Conservation (phyloP, 208 protist species). For the Acanthamoeba culbertsoni region DNA sequence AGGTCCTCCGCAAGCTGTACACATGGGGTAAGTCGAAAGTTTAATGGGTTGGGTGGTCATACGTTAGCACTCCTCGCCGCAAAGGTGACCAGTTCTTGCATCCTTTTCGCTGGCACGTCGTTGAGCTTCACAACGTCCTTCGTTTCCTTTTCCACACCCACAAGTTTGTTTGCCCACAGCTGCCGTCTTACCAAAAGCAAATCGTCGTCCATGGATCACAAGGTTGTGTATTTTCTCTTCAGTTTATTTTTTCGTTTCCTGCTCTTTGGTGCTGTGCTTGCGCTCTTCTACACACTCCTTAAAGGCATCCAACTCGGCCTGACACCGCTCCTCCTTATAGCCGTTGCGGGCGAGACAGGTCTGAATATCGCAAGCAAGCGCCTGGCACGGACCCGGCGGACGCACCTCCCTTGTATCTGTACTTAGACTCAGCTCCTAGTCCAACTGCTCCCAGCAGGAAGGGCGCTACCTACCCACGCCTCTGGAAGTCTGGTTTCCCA, state of each 20-base stretch:
- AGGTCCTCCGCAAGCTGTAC: neutral
- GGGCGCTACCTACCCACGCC: no score
- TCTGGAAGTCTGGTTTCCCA: no score
- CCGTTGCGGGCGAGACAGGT: neutral
- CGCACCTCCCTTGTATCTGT: neutral
- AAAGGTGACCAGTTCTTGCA: neutral
- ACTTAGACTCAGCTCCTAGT: no score
- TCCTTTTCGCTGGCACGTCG: neutral
- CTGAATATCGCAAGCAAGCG: neutral
- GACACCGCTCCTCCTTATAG: neutral
- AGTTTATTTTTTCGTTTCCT: no score
- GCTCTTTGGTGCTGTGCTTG: neutral
- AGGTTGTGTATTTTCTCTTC: neutral
- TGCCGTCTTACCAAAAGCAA: neutral
- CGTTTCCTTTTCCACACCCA: neutral
- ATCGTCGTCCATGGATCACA: neutral
- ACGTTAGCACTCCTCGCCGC: neutral
- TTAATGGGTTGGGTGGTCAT: neutral
- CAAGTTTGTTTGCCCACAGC: neutral
- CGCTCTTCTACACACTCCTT: neutral
- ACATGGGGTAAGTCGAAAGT: neutral
- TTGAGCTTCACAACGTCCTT: neutral
- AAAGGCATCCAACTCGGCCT: neutral
- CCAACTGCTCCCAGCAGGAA: no score
- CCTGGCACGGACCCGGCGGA: neutral